Percentiles rank a stretch among this genome's conserved stretches.
phyloP scores from a whole-genome alignment of 768 basidiomycete species.

The Mycena metata region DNA sequence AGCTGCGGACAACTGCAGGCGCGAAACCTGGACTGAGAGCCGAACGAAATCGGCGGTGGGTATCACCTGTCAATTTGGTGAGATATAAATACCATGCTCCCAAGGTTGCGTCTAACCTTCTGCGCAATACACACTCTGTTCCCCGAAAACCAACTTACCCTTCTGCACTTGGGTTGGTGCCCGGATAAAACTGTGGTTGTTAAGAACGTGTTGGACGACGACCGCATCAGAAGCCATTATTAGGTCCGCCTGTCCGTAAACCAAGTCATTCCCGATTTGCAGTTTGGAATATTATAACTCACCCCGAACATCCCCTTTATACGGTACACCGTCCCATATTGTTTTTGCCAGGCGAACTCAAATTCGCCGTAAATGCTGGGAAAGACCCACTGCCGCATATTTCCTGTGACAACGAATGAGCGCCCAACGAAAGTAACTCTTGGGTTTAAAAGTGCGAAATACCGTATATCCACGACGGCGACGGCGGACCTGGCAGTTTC shows the following conservation, averaged over 20 bases:
- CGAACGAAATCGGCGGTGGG: constrained; percentile 30
- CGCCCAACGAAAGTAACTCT: background rate
- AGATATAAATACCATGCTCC: background rate
- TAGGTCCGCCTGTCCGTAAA: constrained; percentile 25
- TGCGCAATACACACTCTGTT: constrained; percentile 30
- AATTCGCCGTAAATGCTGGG: constrained; percentile 27
- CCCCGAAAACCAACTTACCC: constrained; percentile 31
- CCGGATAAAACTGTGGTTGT: constrained; percentile 26
- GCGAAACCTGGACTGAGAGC: constrained; percentile 31
- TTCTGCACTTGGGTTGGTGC: constrained; percentile 21
- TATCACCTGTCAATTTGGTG: constrained; percentile 8
- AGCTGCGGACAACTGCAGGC: constrained; percentile 6
- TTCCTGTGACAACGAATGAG: constrained; percentile 16
- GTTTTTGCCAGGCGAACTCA: constrained; percentile 32
- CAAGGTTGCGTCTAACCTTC: no score
- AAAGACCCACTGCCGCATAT: constrained; percentile 30
- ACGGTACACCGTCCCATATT: constrained; percentile 28
- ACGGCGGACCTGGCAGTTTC: constrained; percentile 24
- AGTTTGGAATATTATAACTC: no score
- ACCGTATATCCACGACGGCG: constrained; percentile 35
- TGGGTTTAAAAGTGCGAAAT: background rate
- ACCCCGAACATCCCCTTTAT: constrained; percentile 34
- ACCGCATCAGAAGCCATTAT: constrained; percentile 32
- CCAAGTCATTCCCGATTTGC: no score
- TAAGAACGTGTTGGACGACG: constrained; percentile 28